Evolutionary conservation across 306 rosid species (phyloP), one percentile per base, ranked within the genome.

Genomic region (Quercus cerris): DNA sequence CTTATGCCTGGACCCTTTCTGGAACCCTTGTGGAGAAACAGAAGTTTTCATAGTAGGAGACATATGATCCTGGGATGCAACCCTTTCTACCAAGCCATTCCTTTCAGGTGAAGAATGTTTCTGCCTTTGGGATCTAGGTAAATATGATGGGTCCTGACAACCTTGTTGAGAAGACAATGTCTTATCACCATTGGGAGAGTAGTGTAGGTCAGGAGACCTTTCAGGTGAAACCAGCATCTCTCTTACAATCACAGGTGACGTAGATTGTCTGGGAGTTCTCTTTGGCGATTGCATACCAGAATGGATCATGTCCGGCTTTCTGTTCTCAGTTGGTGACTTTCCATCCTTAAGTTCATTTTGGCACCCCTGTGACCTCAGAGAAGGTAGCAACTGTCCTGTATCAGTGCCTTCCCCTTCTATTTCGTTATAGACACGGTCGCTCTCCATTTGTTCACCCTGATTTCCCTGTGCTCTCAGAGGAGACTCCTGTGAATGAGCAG

Each of bases 401-500:
- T 64, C 38, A 27, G 35, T 64, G 31, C 28, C 72, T 33, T 8
- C 52, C 72, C 54, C 25, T 68, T 68, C 72, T 18, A 68, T 33
- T 33, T 68, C 27, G 11, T n/a, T n/a, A 68, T 31, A 33, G 17
- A n/a, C 6, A 35, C 27, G 35, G n/a, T 68, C 8, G 6, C 52
- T 35, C 25, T 68, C 72, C 52, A 67, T 18, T 68, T 68, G 51
- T 33, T 68, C 27, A 7, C 27, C 27, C 51, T 1, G 52, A 25
- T 33, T 68, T 12, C 25, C 28, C 72, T 68, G 27, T 4, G 27
- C 54, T 14, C 12, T 9, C 72, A 68, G 72, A 68, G 27, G 54
- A 68, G 72, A 68, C 27, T 68, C 70, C 72, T 68, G 72, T 68
- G 72, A 19, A 33, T 68, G 51, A n/a, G 72, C 72, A 68, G 72